These are phyloP conservation scores for Pharus latifolius DNA, from an alignment of 176 grass and related monocot species.

Conservation along the genomic window DNA sequence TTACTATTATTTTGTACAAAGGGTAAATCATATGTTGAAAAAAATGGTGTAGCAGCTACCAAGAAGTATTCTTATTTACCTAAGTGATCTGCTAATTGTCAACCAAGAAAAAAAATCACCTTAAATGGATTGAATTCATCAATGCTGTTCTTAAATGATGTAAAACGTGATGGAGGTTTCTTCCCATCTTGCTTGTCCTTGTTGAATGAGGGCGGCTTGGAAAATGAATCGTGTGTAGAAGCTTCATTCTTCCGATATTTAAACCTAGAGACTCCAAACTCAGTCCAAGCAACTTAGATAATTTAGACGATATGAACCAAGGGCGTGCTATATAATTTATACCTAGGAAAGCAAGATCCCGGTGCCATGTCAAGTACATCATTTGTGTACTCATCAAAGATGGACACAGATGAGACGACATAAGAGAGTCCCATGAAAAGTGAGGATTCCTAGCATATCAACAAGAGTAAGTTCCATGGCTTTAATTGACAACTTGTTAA, in stretches of 20 bases:
- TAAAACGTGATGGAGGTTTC: slow-evolving; percentile 50
- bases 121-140: slow-evolving; percentile 84
- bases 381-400: slow-evolving; percentile 97
- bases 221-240: slow-evolving; percentile 19
- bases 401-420: slow-evolving; percentile 61
- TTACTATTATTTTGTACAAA: neutral
- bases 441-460: slow-evolving; percentile 65
- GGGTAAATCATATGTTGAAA: neutral
- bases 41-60: neutral
- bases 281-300: slow-evolving; percentile 3
- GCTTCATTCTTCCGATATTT: slow-evolving; percentile 49
- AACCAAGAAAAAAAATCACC: slow-evolving; percentile 39
- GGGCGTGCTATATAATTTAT: neutral
- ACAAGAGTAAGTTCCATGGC: slow-evolving; percentile 11
- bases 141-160: slow-evolving; percentile 80
- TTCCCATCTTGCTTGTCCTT: slow-evolving; percentile 58
- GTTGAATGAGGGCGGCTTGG: slow-evolving; percentile 45
- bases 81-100: neutral
- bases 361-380: slow-evolving; percentile 90
- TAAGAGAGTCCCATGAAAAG: slow-evolving; percentile 62
- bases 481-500: neutral
- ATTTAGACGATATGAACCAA: neutral
- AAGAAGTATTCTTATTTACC: neutral
- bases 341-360: slow-evolving; percentile 95
- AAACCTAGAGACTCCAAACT: slow-evolving; percentile 37